These are phyloP conservation scores for Gossypium gossypioides DNA, from an alignment of 441 rosid genomes.

Conservation along the genomic window DNA sequence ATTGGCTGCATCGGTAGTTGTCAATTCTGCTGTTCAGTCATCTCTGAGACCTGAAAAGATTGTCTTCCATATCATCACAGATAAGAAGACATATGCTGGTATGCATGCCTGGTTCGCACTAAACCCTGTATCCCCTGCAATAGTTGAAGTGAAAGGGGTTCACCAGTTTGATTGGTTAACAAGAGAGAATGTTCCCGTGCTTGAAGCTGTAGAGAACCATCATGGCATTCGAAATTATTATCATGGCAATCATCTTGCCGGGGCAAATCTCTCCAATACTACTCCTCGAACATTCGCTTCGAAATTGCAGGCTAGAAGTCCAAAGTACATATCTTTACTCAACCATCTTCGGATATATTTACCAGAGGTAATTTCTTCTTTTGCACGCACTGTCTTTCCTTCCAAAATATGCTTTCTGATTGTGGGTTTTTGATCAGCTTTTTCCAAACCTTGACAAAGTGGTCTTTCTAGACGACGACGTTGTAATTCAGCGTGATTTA, in stretches of 20 bases:
- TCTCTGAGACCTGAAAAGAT: conserved; percentile 78
- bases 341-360: conserved; percentile 93
- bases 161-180: conserved; percentile 99
- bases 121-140: conserved; percentile 74
- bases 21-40: conserved; percentile 72
- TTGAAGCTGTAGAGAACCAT: conserved; percentile 93
- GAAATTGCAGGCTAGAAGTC: conserved; percentile 92
- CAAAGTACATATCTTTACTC: conserved; percentile 94
- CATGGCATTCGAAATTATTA: conserved; percentile 72
- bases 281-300: conserved; percentile 89
- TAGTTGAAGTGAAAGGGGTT: conserved; percentile 86
- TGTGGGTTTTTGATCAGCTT: conserved; percentile 46
- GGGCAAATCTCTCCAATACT: conserved; percentile 67
- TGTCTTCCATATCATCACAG: conserved; percentile 93
- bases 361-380: conserved; percentile 64
- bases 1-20: conserved; percentile 97
- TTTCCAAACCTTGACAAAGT: conserved; percentile 92
- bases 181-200: conserved; percentile 95
- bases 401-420: conserved; percentile 15
- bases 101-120: conserved; percentile 99
- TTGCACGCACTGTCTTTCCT: neutral
- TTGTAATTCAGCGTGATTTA: conserved; percentile 84
- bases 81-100: conserved; percentile 98
- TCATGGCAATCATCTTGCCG: conserved; percentile 88
- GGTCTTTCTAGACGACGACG: conserved; percentile 89